Conservation (phyloP, 108 stramenopile genomes). For the Cyclotella choctawhatcheeana region DNA sequence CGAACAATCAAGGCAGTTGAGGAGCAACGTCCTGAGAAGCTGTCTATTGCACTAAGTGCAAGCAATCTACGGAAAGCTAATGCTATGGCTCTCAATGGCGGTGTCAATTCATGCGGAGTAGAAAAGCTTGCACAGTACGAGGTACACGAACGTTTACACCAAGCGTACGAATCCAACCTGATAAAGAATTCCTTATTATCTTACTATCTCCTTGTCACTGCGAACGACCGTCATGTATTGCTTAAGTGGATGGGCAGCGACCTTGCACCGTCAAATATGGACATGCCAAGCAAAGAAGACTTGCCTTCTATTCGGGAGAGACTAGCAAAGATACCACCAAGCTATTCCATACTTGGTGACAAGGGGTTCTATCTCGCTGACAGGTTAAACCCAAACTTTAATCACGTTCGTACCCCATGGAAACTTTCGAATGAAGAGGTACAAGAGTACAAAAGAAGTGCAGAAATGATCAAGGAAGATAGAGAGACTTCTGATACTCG, state of each 20-base stretch:
- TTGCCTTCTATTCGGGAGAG: slow-evolving; percentile 2
- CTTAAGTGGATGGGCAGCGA: slow-evolving; percentile 23
- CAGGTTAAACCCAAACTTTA: neutral
- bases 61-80: neutral
- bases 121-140: slow-evolving; percentile 6
- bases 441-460: neutral
- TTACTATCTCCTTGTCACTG: slow-evolving; percentile 2
- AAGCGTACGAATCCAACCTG: neutral
- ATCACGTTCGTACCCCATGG: slow-evolving; percentile 6
- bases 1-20: neutral
- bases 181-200: neutral
- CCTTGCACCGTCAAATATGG: slow-evolving; percentile 3
- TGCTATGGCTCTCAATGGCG: neutral
- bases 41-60: neutral
- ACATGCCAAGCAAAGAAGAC: neutral
- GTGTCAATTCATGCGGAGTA: neutral
- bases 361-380: neutral
- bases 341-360: neutral
- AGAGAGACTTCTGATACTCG: neutral
- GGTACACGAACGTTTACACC: neutral
- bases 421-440: neutral
- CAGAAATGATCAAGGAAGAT: neutral
- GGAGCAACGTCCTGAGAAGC: neutral
- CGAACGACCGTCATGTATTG: neutral
- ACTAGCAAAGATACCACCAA: neutral